Percentiles rank a stretch among this genome's conserved stretches.
phyloP scores from a whole-genome alignment of 495 filamentous ascomycete genomes.

The Lichenothelia convexa region DNA sequence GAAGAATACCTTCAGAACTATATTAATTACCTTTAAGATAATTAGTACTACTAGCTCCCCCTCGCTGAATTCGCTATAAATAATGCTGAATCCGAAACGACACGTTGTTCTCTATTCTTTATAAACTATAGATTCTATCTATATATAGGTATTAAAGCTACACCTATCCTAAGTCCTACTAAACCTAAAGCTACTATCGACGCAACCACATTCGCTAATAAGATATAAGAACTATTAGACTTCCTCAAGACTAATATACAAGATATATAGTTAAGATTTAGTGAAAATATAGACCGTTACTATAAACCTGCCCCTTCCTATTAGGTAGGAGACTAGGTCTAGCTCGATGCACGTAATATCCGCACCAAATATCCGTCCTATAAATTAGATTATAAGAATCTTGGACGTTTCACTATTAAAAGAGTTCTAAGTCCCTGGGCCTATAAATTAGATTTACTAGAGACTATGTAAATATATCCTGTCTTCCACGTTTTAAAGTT shows the following conservation, averaged over 20 bases:
- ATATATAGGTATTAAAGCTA: neutral
- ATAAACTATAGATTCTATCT: neutral
- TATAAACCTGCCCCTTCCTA: too few species aligned
- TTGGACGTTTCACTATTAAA: too few species aligned
- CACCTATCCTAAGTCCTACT: neutral
- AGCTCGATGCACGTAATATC: too few species aligned
- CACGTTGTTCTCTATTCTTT: neutral
- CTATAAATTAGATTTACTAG: too few species aligned
- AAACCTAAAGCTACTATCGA: neutral
- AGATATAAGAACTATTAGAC: neutral
- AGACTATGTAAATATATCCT: too few species aligned
- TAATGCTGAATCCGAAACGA: neutral
- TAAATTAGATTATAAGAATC: too few species aligned
- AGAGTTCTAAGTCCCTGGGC: too few species aligned
- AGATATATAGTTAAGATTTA: neutral
- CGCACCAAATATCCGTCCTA: too few species aligned
- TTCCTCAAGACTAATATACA: neutral
- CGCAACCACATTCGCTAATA: neutral
- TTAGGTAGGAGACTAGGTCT: too few species aligned
- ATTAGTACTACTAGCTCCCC: constrained; percentile 5
- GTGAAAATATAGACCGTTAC: neutral
- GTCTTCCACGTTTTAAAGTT: too few species aligned
- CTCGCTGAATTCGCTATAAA: neutral
- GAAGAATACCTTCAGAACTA: constrained; percentile 3
- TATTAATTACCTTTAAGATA: constrained; percentile 5